Evolutionary conservation across 169 alveolate species (phyloP).

Genomic region (Theileria sp.): DNA sequence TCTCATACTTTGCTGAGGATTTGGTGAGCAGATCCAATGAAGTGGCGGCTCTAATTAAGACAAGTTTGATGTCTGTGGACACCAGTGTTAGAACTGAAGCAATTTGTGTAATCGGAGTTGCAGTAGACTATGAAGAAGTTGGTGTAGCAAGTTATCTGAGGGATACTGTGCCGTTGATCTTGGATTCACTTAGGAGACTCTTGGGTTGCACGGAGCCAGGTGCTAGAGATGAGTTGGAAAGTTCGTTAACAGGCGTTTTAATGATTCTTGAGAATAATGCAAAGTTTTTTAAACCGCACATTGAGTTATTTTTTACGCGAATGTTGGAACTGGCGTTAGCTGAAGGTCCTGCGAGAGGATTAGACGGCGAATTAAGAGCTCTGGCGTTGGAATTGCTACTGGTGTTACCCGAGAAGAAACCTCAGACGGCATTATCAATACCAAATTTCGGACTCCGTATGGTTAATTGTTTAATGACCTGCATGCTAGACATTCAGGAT

Average conservation of each 20-base stretch:
- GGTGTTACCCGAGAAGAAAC: slow-evolving; percentile 74
- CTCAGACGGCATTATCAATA: slow-evolving; percentile 72
- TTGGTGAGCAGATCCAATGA: slow-evolving; percentile 53
- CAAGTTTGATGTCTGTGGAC: slow-evolving; percentile 59
- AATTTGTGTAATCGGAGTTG: slow-evolving; percentile 66
- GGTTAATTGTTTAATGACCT: slow-evolving; percentile 69
- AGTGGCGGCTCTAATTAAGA: slow-evolving; percentile 62
- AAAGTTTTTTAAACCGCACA: slow-evolving; percentile 63
- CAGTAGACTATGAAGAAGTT: slow-evolving; percentile 65
- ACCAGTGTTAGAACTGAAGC: slow-evolving; percentile 73
- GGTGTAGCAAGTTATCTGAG: slow-evolving; percentile 59
- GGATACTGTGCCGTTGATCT: slow-evolving; percentile 67
- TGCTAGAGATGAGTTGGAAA: slow-evolving; percentile 73
- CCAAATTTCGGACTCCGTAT: slow-evolving; percentile 76
- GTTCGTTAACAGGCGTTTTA: slow-evolving; percentile 69
- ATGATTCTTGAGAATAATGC: slow-evolving; percentile 77
- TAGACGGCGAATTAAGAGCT: slow-evolving; percentile 71
- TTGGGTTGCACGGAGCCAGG: slow-evolving; percentile 63
- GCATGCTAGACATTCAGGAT: slow-evolving; percentile 82
- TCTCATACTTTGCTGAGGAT: slow-evolving; percentile 61
- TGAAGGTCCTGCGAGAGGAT: slow-evolving; percentile 57
- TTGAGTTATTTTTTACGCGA: slow-evolving; percentile 61
- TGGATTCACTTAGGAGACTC: slow-evolving; percentile 69
- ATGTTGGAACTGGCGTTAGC: slow-evolving; percentile 67
- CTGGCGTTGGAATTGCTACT: slow-evolving; percentile 76